Evolutionary conservation across 345 rosid genomes (phyloP), one percentile per base, ranked within the genome.

Genomic region (Aethionema arabicum): DNA sequence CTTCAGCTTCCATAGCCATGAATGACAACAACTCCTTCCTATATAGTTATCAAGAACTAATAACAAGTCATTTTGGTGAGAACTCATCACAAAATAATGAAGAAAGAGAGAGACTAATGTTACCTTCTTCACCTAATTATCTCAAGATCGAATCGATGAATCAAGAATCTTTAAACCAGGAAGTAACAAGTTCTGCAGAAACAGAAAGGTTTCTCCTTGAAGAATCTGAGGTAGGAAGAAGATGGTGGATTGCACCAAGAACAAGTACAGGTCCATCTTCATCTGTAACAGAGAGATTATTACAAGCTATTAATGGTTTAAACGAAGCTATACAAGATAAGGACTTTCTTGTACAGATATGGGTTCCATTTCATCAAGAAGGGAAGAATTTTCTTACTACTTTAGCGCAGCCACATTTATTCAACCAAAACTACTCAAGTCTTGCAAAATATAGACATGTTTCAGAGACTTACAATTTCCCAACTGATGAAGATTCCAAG

Each of bases 371-470:
- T 51, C 78, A 77, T 36, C 80, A 65, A 52, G 92, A 64, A 64
- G 90, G 85, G 50, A 85, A 78, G 62, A 56, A 79, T 40, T 77
- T 88, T 35, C 90, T 91, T 36, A 88, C 96, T 21, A 91, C 98
- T 38, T 52, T 46, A 66, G 78, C 65, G 41, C 98, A 91, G 72
- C 96, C 98, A 42, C 88, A 74, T 75, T 69, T 80, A 13, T 76
- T 83, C 12, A 71, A 78, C 63, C 76, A 84, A 35, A 69, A 68
- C 35, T 75, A 76, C 80, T 65, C 60, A 42, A 88, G 84, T 68
- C 98, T 91, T 51, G 72, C 73, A 44, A 69, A 63, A 61, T 91
- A 88, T 64, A 72, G 98, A 61, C 66, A 73, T 72, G 85, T 86
- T 70, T 91, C 98, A 5, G 63, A 81, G 73, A 29, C n/a, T 11